Conservation (phyloP, 305 asterid species). For the Fraxinus ornus region DNA sequence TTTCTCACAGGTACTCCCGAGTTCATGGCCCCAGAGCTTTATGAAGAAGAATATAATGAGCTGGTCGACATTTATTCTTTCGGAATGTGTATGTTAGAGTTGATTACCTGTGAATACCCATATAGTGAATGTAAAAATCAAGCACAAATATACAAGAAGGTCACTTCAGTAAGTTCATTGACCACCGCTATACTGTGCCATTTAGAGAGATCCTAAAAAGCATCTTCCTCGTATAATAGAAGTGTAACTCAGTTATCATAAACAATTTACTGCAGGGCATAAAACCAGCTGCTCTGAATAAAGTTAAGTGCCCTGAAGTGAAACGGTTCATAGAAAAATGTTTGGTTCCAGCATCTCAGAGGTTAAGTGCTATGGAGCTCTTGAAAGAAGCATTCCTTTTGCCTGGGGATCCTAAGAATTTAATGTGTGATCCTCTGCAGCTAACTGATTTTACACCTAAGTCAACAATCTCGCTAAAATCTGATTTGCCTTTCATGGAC, state of each 20-base stretch:
- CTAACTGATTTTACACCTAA: conserved; percentile 25
- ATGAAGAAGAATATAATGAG: conserved; percentile 66
- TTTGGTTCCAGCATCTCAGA: conserved; percentile 55
- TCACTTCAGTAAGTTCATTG: conserved; percentile 46
- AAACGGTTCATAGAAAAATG: conserved; percentile 58
- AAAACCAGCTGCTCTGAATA: conserved; percentile 60
- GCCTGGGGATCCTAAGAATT: conserved; percentile 33
- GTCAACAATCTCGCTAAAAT: conserved; percentile 29
- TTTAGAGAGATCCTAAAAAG: not conserved
- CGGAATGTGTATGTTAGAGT: conserved; percentile 66
- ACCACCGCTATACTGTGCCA: not conserved
- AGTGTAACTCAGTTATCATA: not conserved
- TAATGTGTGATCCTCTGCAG: conserved; percentile 22
- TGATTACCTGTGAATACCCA: conserved; percentile 62
- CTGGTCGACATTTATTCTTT: conserved; percentile 70
- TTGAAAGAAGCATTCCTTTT: conserved; percentile 49
- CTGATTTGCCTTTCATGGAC: conserved; percentile 39
- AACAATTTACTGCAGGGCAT: conserved; percentile 43
- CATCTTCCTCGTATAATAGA: not conserved
- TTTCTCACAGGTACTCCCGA: conserved; percentile 62
- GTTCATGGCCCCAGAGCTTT: conserved; percentile 89
- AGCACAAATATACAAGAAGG: conserved; percentile 70
- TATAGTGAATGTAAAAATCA: conserved; percentile 69
- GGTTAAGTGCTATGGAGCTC: conserved; percentile 50
- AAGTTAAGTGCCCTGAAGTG: conserved; percentile 43